A percentile compares a stretch with the other conserved stretches of the same genome.
Conservation (phyloP, 257 asterid genomes). For the Verbascum thapsus region DNA sequence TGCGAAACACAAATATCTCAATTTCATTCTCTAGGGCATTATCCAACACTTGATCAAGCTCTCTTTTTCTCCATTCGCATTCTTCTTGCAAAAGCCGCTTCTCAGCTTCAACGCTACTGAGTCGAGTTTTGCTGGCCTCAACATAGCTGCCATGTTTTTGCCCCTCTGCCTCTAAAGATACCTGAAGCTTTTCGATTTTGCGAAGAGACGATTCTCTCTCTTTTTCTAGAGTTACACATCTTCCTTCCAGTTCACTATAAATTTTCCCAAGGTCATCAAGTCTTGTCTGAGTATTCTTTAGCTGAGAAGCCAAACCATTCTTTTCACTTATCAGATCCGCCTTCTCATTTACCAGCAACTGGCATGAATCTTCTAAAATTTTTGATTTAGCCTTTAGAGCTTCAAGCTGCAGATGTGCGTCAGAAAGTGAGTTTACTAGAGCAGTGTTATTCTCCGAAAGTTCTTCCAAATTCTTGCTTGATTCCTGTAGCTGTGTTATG, state of each 20-base stretch:
- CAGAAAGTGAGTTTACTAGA: slow-evolving; percentile 66
- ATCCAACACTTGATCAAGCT: slow-evolving; percentile 61
- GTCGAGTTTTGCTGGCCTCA: slow-evolving; percentile 44
- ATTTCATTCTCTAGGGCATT: slow-evolving; percentile 54
- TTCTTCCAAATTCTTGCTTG: slow-evolving; percentile 62
- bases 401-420: slow-evolving; percentile 66
- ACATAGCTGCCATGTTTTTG: slow-evolving; percentile 49
- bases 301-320: slow-evolving; percentile 55
- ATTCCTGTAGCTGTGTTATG: slow-evolving; percentile 49
- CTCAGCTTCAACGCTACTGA: slow-evolving; percentile 48
- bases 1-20: slow-evolving; percentile 61
- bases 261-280: slow-evolving; percentile 59
- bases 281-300: slow-evolving; percentile 49
- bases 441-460: slow-evolving; percentile 66
- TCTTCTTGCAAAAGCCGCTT: slow-evolving; percentile 57
- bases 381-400: slow-evolving; percentile 61
- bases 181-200: slow-evolving; percentile 60
- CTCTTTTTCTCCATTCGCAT: too few relatives aligned
- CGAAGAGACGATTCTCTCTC: slow-evolving; percentile 61
- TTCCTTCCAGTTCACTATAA: slow-evolving; percentile 61
- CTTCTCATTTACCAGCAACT: slow-evolving; percentile 72
- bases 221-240: slow-evolving; percentile 60
- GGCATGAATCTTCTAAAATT: slow-evolving; percentile 73
- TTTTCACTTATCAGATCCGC: slow-evolving; percentile 60
- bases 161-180: slow-evolving; percentile 64